Evolutionary conservation across 2,329 filamentous ascomycete genomes (phyloP), one percentile per base, ranked within the genome.

Genomic region (Exophiala sp.): DNA sequence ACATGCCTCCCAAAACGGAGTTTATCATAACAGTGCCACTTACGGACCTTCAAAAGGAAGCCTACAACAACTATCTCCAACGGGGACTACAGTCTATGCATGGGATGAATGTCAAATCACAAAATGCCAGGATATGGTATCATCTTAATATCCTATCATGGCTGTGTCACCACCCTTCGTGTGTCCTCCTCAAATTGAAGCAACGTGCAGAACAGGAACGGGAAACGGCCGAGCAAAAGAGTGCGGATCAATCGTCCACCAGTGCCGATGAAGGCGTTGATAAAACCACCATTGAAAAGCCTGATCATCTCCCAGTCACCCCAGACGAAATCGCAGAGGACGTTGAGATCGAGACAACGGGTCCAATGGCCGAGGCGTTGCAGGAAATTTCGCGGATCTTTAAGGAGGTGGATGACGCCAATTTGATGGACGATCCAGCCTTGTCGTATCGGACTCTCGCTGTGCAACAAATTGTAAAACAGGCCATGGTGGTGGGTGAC

Each of bases 11-110:
- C 0, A 96, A 96, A 68, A 81, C 79, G 6, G 91, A 96, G 65
- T 96, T 92, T 65, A 81, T 95, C 29, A 79, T 96, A 49, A 87
- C 79, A 2, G 75, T 96, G 5, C 82, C 86, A 5, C 73, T 94
- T 9, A 89, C 87, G 0, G 63, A 72, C 0, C 44, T 87, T 1
- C 91, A 96, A 68, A 71, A 69, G 40, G 63, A 73, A 2, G 77
- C 85, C 0, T 96, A 96, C 68, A 66, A 72, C 43, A 65, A 73
- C 11, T 84, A 78, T 61, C 72, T 83, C 3, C 57, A 67, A 18
- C 70, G 68, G 38, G 66, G 80, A 41, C 57, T 67, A 16, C 67
- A 66, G 14, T 65, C 68, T 14, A 62, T 67, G 45, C 63, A 65
- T 3, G 64, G 74, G 18, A 64, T 75, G 21, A 65, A 63, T 3